A percentile compares a stretch with the other conserved stretches of the same genome.
These are phyloP conservation scores for Coniella lustricola DNA, from an alignment of 2,329 filamentous ascomycete species.

Conservation along the genomic window DNA sequence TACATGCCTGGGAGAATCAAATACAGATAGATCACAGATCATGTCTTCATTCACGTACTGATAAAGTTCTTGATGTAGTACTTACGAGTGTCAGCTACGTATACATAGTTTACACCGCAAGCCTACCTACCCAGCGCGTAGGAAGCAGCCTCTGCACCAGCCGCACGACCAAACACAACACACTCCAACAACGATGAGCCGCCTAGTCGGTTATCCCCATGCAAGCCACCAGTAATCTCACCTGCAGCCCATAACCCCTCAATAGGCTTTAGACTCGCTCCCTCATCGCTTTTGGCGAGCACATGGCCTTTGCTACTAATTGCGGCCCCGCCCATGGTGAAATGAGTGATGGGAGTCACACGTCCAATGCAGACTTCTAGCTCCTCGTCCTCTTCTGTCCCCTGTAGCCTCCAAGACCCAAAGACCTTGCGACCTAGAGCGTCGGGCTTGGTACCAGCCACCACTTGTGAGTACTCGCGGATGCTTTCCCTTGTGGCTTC, in stretches of 20 bases:
- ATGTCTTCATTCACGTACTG: no score
- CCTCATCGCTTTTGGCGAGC: constrained; percentile 29
- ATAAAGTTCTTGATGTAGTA: no score
- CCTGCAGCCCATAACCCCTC: constrained; percentile 55
- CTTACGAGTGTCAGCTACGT: not conserved
- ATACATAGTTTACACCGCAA: not conserved
- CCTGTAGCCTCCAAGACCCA: constrained; percentile 46
- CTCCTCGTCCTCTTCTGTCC: constrained; percentile 37
- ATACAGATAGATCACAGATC: no score
- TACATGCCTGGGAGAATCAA: no score
- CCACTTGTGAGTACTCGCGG: constrained; percentile 40
- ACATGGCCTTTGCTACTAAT: constrained; percentile 49
- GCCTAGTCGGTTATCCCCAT: constrained; percentile 94
- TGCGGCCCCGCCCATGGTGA: constrained; percentile 59
- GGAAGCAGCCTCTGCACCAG: constrained; percentile 40
- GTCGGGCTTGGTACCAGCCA: constrained; percentile 33
- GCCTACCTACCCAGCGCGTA: not conserved
- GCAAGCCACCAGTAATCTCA: constrained; percentile 57
- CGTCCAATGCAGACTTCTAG: constrained; percentile 50
- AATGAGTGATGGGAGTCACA: constrained; percentile 58
- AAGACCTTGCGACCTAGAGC: constrained; percentile 42
- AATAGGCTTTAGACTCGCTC: constrained; percentile 35
- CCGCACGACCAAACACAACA: constrained; percentile 64
- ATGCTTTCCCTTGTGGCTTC: constrained; percentile 34
- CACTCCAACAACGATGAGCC: constrained; percentile 97